A percentile compares a stretch with the other conserved stretches of the same genome.
Evolutionary conservation across 192 early-diverging fungal genomes (phyloP).

Genomic region (Helicostylum pulchrum): DNA sequence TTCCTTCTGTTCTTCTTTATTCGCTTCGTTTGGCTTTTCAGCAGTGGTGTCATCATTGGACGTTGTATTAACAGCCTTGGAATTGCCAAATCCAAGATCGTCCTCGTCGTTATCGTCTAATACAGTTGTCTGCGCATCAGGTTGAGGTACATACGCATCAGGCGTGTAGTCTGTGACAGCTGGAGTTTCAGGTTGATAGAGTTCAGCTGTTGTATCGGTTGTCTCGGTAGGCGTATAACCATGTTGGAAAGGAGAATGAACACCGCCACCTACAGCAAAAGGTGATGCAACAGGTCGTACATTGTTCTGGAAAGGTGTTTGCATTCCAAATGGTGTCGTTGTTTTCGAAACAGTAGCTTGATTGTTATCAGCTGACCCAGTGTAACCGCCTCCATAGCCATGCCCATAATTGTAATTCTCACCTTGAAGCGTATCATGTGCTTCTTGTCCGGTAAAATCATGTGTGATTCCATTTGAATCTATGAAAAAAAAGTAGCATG

Average conservation of each 20-base stretch:
- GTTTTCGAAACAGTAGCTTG: neutral
- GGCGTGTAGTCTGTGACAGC: slow-evolving; percentile 5
- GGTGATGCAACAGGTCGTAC: slow-evolving; percentile 5
- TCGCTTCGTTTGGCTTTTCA: slow-evolving; percentile 27
- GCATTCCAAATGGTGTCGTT: neutral
- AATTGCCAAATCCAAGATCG: slow-evolving; percentile 65
- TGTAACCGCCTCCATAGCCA: slow-evolving; percentile 5
- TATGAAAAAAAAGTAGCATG: too few species aligned
- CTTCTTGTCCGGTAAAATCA: neutral
- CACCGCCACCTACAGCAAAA: slow-evolving; percentile 1
- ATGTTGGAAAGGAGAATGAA: neutral
- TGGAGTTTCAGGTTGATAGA: neutral
- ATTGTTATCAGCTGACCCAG: neutral
- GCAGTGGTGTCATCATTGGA: slow-evolving; percentile 21
- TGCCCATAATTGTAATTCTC: slow-evolving; percentile 7
- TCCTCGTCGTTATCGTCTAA: slow-evolving; percentile 39
- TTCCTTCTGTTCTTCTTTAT: slow-evolving; percentile 13
- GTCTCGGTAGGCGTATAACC: neutral
- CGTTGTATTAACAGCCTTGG: slow-evolving; percentile 14
- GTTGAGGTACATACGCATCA: slow-evolving; percentile 17
- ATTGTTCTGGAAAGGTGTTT: slow-evolving; percentile 15
- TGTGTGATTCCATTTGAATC: too few species aligned
- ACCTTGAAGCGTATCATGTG: slow-evolving; percentile 2
- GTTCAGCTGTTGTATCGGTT: slow-evolving; percentile 1
- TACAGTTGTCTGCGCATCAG: neutral